Conservation (phyloP, 805 yeast species). For the Helenozyma baotianmanensis region DNA sequence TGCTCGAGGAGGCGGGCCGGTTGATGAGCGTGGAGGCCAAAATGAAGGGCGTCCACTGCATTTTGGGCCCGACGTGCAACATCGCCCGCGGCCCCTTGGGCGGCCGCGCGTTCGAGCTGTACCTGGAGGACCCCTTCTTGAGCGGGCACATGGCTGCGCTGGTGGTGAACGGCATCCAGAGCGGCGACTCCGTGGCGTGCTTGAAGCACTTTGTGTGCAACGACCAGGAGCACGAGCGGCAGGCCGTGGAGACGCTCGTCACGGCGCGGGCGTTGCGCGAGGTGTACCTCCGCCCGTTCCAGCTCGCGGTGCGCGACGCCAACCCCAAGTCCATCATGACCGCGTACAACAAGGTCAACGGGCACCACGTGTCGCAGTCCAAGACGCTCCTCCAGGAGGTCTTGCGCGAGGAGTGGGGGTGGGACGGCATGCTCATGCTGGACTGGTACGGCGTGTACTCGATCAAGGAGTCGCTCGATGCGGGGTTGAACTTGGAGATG, state of each 20-base stretch:
- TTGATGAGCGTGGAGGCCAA: conserved; percentile 53
- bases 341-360: conserved; percentile 60
- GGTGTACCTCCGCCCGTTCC: conserved; percentile 60
- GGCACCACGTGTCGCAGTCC: conserved; percentile 51
- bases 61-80: conserved; percentile 42
- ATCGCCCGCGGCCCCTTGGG: conserved; percentile 56
- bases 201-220: conserved; percentile 62
- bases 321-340: conserved; percentile 58
- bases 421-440: conserved; percentile 53
- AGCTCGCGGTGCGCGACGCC: conserved; percentile 49
- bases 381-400: conserved; percentile 40
- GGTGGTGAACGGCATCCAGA: conserved; percentile 52
- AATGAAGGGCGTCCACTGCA: conserved; percentile 48
- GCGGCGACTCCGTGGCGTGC: conserved; percentile 47
- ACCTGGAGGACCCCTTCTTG: conserved; percentile 55
- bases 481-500: conserved; percentile 63
- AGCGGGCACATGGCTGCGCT: conserved; percentile 46
- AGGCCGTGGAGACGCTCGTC: conserved; percentile 43
- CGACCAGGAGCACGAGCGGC: conserved; percentile 56
- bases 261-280: conserved; percentile 63
- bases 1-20: conserved; percentile 46
- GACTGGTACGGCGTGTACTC: conserved; percentile 64
- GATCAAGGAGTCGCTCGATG: conserved; percentile 40
- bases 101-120: conserved; percentile 61
- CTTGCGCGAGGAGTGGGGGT: conserved; percentile 54